A percentile compares a stretch with the other conserved stretches of the same genome.
These are phyloP conservation scores for Talaromyces ruber DNA, from an alignment of 495 filamentous ascomycete genomes.

Conservation along the genomic window DNA sequence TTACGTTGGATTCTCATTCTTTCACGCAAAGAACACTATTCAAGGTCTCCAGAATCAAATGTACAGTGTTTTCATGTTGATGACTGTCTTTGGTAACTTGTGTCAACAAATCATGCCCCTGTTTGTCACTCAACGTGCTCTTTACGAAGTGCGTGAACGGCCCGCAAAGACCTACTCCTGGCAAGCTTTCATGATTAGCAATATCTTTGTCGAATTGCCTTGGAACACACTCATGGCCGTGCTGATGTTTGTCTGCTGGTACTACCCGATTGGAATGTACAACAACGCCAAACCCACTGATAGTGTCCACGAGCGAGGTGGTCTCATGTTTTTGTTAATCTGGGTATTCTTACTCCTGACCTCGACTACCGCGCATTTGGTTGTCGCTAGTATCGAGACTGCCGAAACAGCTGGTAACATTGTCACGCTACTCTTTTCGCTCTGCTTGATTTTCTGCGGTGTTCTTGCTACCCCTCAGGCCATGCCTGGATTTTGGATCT, in stretches of 20 bases:
- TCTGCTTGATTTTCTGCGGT: conserved; percentile 64
- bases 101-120: conserved; percentile 81
- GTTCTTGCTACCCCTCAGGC: conserved; percentile 56
- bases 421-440: conserved; percentile 56
- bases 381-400: conserved; percentile 58
- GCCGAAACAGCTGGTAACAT: conserved; percentile 59
- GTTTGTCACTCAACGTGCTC: conserved; percentile 64
- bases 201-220: conserved; percentile 66
- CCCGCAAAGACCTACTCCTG: conserved; percentile 79
- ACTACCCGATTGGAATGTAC: conserved; percentile 74
- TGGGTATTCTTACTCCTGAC: conserved; percentile 40
- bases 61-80: conserved; percentile 77
- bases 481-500: conserved; percentile 73
- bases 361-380: conserved; percentile 47
- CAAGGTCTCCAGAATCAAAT: conserved; percentile 85
- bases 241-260: conserved; percentile 66
- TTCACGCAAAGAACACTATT: conserved; percentile 54
- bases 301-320: conserved; percentile 48
- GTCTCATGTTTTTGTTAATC: conserved; percentile 55
- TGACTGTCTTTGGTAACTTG: conserved; percentile 67
- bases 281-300: conserved; percentile 54
- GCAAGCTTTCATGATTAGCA: conserved; percentile 72
- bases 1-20: conserved; percentile 89
- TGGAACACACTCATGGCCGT: conserved; percentile 66
- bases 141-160: conserved; percentile 82